Conservation (phyloP, 129 eudicot genomes). For the Chrysanthemum makinoi region DNA sequence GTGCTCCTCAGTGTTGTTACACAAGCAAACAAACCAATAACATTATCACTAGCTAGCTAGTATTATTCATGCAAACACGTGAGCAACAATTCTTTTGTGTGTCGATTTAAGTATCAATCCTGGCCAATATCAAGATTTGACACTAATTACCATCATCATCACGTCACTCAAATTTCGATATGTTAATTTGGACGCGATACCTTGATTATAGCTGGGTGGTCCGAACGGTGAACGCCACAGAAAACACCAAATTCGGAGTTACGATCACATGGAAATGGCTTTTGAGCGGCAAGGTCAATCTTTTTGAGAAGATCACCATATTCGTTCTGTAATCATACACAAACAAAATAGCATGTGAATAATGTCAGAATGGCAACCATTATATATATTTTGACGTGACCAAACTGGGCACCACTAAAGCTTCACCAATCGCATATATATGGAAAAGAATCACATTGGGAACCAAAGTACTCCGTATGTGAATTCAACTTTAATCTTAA, state of each 20-base stretch:
- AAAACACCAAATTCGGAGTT: slow-evolving; percentile 42
- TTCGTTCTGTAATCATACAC: slow-evolving; percentile 36
- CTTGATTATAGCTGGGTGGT: slow-evolving; percentile 62
- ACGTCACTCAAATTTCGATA: neutral
- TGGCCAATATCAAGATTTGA: too few species aligned
- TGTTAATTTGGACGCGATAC: slow-evolving; percentile 18
- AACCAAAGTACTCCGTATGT: neutral
- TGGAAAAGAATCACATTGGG: neutral
- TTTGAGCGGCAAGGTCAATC: slow-evolving; percentile 39
- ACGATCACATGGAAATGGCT: slow-evolving; percentile 37
- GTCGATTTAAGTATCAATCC: too few species aligned
- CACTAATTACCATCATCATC: too few species aligned
- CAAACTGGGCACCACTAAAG: slow-evolving; percentile 2
- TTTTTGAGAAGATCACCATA: slow-evolving; percentile 44
- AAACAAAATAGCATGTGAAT: slow-evolving; percentile 4
- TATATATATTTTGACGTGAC: neutral
- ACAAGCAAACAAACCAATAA: too few species aligned
- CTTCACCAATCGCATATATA: neutral
- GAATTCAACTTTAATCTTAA: slow-evolving; percentile 3
- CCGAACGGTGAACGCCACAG: slow-evolving; percentile 26
- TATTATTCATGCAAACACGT: too few species aligned
- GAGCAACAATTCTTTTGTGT: too few species aligned
- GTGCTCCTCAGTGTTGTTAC: too few species aligned
- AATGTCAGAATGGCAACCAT: neutral
- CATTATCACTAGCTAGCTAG: too few species aligned